Evolutionary conservation across 116 monocot genomes (phyloP).

Genomic region (Thalassia testudinum): DNA sequence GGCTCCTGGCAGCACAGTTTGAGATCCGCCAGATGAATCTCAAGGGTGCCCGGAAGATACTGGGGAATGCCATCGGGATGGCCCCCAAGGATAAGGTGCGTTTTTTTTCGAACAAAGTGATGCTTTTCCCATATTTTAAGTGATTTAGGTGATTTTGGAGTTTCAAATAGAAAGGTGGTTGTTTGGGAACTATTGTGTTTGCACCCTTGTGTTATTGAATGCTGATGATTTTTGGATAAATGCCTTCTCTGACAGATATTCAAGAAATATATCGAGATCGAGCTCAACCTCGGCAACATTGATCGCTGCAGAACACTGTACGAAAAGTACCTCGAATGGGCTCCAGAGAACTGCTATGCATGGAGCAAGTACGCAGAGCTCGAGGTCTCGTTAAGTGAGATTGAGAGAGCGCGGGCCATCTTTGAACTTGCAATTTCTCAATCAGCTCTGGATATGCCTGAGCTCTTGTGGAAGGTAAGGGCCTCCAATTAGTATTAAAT

Average conservation of each 20-base stretch:
- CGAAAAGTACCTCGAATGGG: slow-evolving; percentile 90
- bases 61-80: slow-evolving; percentile 89
- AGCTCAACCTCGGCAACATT: slow-evolving; percentile 66
- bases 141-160: too few relatives aligned
- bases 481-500: too few relatives aligned
- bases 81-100: slow-evolving; percentile 90
- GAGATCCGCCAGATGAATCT: slow-evolving; percentile 83
- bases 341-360: slow-evolving; percentile 84
- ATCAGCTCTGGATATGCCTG: slow-evolving; percentile 86
- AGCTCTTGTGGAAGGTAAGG: slow-evolving; percentile 88
- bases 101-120: neutral
- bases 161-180: too few relatives aligned
- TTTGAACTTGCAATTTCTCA: slow-evolving; percentile 84
- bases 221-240: too few relatives aligned
- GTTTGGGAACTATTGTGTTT: too few relatives aligned
- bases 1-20: slow-evolving; percentile 86
- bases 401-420: slow-evolving; percentile 51
- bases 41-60: slow-evolving; percentile 46
- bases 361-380: slow-evolving; percentile 94
- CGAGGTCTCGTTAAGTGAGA: slow-evolving; percentile 53
- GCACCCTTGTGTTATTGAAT: too few relatives aligned
- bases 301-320: slow-evolving; percentile 67
- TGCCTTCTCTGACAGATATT: slow-evolving; percentile 50
- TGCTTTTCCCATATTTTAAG: neutral
- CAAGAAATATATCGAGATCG: too few relatives aligned